Base-by-base conservation (phyloP, 768 basidiomycete genomes). In the Strobilomyces echinocephalus region DNA sequence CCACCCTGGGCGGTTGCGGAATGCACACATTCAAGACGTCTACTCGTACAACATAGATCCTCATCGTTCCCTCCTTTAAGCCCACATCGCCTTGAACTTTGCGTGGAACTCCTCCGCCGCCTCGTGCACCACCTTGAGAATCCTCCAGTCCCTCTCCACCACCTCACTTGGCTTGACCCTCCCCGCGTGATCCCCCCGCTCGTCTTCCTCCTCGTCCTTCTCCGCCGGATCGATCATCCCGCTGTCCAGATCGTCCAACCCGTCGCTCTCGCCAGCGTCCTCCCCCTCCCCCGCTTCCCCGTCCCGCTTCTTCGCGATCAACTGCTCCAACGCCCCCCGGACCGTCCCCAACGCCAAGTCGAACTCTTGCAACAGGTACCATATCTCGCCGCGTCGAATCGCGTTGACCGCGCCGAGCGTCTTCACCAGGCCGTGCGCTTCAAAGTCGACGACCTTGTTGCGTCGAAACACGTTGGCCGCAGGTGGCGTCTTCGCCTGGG, bases 41-140 rank as follows among this genome's bases (percentile, higher is more conserved):
- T 43, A 43, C 42, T 43, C 26, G 26, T 43, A 43, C 42, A 54
- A 46, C 45, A 41, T 20, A 14, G 15, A 16, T 35, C 20, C 28
- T 6, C n/a, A 9, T 7, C 30, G 30, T 9, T 1, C 30, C 9
- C 30, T 15, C 8, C 18, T 4, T 57, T 18, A 77, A 0, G 84
- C 84, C 84, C 84, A 85, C 71, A 84, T 86, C 8, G 74, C 78
- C 57, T 67, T 77, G 69, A 79, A 87, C 64, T 85, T 85, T 52
- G 69, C 75, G 9, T 78, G 68, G 50, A 87, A 85, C 57, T 85
- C 79, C 9, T 61, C 63, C 41, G 69, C 69, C 20, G 74, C 72
- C 3, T 55, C 72, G 26, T 70, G 60, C 8, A 84, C 70, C 12
- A 84, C 70, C 50, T 76, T 69, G 41, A 80, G 83, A 2, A 86